phyloP scores from a whole-genome alignment of 441 rosid species.

The Populus hybrid region DNA sequence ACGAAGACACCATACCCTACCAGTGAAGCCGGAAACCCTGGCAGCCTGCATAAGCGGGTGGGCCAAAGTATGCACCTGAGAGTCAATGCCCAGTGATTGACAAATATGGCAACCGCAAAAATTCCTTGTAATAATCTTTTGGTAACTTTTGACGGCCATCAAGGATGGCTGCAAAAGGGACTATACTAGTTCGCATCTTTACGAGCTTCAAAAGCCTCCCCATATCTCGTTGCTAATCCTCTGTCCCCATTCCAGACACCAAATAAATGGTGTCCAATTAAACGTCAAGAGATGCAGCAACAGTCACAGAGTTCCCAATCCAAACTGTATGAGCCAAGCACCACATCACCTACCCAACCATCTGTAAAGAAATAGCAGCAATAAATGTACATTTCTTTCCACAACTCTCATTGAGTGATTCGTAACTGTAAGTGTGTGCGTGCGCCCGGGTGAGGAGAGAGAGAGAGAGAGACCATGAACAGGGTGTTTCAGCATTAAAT shows the following conservation, averaged over 20 bases:
- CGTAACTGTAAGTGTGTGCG: neutral
- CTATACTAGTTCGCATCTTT: constrained; percentile 67
- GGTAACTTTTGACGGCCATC: constrained; percentile 85
- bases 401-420: neutral
- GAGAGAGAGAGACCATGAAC: neutral
- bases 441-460: neutral
- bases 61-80: constrained; percentile 68
- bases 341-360: constrained; percentile 96
- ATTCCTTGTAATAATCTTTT: constrained; percentile 75
- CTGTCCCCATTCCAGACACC: constrained; percentile 94
- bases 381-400: neutral
- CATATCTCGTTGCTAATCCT: constrained; percentile 61
- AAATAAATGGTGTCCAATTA: constrained; percentile 84
- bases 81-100: constrained; percentile 72
- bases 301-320: constrained; percentile 79
- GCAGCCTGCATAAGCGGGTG: constrained; percentile 90
- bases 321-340: constrained; percentile 89
- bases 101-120: constrained; percentile 70
- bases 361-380: constrained; percentile 36
- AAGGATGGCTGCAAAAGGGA: constrained; percentile 85
- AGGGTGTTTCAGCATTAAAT: neutral
- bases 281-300: constrained; percentile 75
- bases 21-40: constrained; percentile 76
- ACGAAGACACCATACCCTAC: constrained; percentile 32
- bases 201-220: constrained; percentile 71